Evolutionary conservation across 129 eudicot species (phyloP), one percentile per base, ranked within the genome.

Genomic region (Helichrysum umbraculigerum): DNA sequence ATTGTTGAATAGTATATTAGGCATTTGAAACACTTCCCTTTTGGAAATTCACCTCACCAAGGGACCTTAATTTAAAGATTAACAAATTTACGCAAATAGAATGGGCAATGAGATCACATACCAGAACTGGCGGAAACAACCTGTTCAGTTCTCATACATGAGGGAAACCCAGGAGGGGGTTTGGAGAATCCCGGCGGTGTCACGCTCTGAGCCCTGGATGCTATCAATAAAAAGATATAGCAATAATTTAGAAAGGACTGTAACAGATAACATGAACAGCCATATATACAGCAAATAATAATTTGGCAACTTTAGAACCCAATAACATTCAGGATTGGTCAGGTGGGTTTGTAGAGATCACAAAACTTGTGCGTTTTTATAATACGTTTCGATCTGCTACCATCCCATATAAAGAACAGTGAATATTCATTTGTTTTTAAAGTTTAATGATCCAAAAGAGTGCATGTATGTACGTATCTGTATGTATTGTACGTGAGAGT

Each of bases 151-250:
- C 81, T 83, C 60, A 78, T 83, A 50, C 61, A 34, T 32, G 86
- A 37, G 39, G 84, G 72, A 75, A 90, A 90, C 7, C 96, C 92
- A 9, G 90, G 88, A 79, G 90, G 92, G 33, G 90, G 92, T 32
- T 82, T 85, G 10, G 88, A 59, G 75, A 87, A 87, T 51, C 96
- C 92, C 15, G 86, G 89, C 42, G 87, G 96, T 71, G 81, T 80
- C 76, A 79, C 70, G 71, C 52, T 75, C 67, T 83, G 86, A 70
- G 85, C 70, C 79, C 83, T 83, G 65, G 80, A 71, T 41, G 61
- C 96, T 89, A 81, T 64, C 60, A 61, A 35, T 58, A 12, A 29
- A 66, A 81, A 73, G 33, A 28, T 5, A 52, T 4, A 56, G 29
- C 12, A 56, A 15, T 1, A 57, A 75, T 44, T 75, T 75, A 75